A percentile compares a stretch with the other conserved stretches of the same genome.
These are phyloP conservation scores for Diplodia scrobiculata DNA, from an alignment of 2,329 filamentous ascomycete species.

Conservation along the genomic window DNA sequence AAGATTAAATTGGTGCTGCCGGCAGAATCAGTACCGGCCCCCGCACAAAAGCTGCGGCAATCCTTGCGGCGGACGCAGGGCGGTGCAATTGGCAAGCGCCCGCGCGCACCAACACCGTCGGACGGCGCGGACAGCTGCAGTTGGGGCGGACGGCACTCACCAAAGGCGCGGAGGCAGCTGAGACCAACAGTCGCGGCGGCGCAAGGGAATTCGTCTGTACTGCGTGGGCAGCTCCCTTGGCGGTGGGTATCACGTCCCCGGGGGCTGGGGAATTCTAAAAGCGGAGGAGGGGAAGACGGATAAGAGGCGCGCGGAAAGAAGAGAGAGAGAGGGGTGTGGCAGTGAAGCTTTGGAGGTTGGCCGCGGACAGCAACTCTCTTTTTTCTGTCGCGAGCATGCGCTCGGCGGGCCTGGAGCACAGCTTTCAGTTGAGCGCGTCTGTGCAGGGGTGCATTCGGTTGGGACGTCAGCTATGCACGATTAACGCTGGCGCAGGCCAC, in stretches of 20 bases:
- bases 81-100: not conserved
- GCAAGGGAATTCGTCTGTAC: slow-evolving; percentile 30
- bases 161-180: slow-evolving; percentile 7
- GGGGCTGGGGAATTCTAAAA: slow-evolving; percentile 17
- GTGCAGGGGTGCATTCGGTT: slow-evolving; percentile 30
- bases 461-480: slow-evolving; percentile 30
- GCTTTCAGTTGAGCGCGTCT: slow-evolving; percentile 27
- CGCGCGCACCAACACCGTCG: not conserved
- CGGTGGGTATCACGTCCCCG: slow-evolving; percentile 25
- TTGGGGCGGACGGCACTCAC: slow-evolving; percentile 3
- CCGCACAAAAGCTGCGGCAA: not conserved
- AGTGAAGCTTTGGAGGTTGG: not conserved
- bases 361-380: slow-evolving; percentile 21
- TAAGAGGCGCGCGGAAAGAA: slow-evolving; percentile 8
- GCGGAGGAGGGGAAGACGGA: slow-evolving; percentile 7
- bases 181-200: slow-evolving; percentile 16
- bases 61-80: not conserved
- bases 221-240: slow-evolving; percentile 30
- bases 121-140: not conserved
- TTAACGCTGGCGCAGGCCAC: slow-evolving; percentile 21
- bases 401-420: slow-evolving; percentile 4
- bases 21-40: slow-evolving; percentile 12
- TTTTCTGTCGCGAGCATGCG: slow-evolving; percentile 23
- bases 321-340: slow-evolving; percentile 3
- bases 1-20: slow-evolving; percentile 16